Base-by-base conservation (phyloP, 495 filamentous ascomycete species). In the Lepidopterella palustris region DNA sequence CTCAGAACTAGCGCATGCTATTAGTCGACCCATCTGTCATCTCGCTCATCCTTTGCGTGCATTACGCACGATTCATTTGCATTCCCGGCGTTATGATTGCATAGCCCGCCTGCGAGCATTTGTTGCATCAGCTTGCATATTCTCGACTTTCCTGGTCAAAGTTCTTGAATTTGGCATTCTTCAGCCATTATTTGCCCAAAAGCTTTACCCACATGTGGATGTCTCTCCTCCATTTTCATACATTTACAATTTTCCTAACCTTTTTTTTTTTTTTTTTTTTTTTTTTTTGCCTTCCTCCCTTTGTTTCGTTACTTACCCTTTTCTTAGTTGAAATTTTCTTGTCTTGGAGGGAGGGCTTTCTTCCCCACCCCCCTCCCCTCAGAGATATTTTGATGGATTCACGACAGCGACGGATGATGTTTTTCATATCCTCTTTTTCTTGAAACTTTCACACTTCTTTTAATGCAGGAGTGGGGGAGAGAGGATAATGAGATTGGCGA, bases 1-100 rank as follows among this genome's bases (percentile, higher is more conserved):
- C 49, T 58, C 24, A 45, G 53, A 57, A 23, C 31, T 52, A 45
- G n/a, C n/a, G n/a, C n/a, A n/a, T n/a, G n/a, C n/a, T n/a, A n/a
- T n/a, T n/a, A 4, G 55, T 58, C 53, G 4, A 28, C 53, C 18
- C 54, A n/a, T n/a, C 35, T 15, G 10, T 47, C 24, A 3, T 58
- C 26, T 13, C 35, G 15, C 20, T 23, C 24, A 8, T 45, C 25
- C 50, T 56, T 26, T 51, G 18, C 5, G 21, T 50, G 21, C 25
- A 9, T 13, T 27, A 24, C 5, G 25, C 47, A 50, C 20, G 5
- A 50, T 27, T 25, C 47, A 5, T 25, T 50, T 50, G 47, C 47
- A 50, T 50, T 50, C 25, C 24, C 21, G 47, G 47, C 47, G 47
- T 50, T 49, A 15, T 24, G 9, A 24, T 27, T 50, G 23, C 47